phyloP scores from a whole-genome alignment of 495 filamentous ascomycete genomes.

The Letharia columbiana region DNA sequence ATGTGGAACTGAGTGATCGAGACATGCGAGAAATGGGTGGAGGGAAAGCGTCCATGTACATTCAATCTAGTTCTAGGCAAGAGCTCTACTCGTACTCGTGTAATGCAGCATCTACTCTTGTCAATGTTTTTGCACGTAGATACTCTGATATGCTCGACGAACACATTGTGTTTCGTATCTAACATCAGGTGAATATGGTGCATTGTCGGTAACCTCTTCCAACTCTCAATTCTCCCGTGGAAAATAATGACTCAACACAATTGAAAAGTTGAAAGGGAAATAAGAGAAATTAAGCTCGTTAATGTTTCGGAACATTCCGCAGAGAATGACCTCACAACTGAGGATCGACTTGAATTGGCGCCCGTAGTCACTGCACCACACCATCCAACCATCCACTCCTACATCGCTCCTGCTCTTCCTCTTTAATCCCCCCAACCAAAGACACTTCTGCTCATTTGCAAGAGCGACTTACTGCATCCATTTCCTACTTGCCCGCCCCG shows the following conservation, averaged over 20 bases:
- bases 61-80: not conserved
- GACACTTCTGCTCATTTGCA: not conserved
- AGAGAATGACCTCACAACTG: too few relatives aligned
- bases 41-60: not conserved
- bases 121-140: not conserved
- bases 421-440: not conserved
- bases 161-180: too few relatives aligned
- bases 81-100: not conserved
- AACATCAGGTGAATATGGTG: too few relatives aligned
- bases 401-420: not conserved
- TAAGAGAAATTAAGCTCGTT: not conserved
- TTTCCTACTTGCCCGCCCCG: not conserved
- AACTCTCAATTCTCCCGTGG: too few relatives aligned
- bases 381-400: not conserved
- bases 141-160: not conserved
- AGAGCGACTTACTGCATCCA: not conserved
- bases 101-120: not conserved
- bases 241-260: too few relatives aligned
- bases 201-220: too few relatives aligned
- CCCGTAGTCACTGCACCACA: not conserved
- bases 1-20: not conserved
- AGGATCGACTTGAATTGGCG: conserved; percentile 4
- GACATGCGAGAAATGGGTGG: not conserved
- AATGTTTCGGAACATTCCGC: conserved; percentile 1
- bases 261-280: not conserved